Conservation (phyloP, 768 basidiomycete genomes). For the Suillus tomentosus region DNA sequence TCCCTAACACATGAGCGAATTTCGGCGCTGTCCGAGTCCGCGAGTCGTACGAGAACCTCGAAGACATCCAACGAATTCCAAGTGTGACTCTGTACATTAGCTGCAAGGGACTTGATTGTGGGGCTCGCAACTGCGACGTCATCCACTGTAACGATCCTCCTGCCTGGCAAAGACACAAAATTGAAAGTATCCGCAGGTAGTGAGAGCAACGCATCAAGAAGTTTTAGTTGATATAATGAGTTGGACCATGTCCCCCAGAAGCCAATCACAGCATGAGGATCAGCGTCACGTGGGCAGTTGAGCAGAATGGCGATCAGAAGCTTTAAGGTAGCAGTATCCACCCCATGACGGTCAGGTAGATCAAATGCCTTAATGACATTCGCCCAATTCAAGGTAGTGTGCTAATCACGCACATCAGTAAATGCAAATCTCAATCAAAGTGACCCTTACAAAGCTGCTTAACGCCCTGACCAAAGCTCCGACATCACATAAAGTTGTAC, state of each 20-base stretch:
- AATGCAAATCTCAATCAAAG: constrained; percentile 5
- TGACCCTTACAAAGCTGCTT: constrained; percentile 65
- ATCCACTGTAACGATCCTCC: constrained; percentile 83
- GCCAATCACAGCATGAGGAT: constrained; percentile 78
- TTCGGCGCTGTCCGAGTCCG: constrained; percentile 70
- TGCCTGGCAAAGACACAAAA: constrained; percentile 85
- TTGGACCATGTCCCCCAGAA: constrained; percentile 90
- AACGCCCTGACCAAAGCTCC: constrained; percentile 73
- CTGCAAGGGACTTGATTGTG: constrained; percentile 89
- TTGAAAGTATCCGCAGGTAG: constrained; percentile 91
- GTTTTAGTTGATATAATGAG: constrained; percentile 78
- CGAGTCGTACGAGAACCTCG: constrained; percentile 80
- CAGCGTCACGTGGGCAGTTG: constrained; percentile 75
- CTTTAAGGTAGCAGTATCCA: constrained; percentile 88
- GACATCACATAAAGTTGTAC: constrained; percentile 71
- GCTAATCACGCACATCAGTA: constrained; percentile 42
- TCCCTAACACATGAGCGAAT: constrained; percentile 80
- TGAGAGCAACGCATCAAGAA: constrained; percentile 87
- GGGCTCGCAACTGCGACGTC: constrained; percentile 84
- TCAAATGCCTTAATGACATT: constrained; percentile 86
- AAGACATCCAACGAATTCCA: constrained; percentile 96
- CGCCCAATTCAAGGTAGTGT: constrained; percentile 74
- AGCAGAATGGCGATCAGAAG: constrained; percentile 86
- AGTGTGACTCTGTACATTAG: constrained; percentile 86
- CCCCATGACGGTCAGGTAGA: constrained; percentile 76